phyloP scores from a whole-genome alignment of 2,329 filamentous ascomycete genomes.

The Paracamarosporium sp. region DNA sequence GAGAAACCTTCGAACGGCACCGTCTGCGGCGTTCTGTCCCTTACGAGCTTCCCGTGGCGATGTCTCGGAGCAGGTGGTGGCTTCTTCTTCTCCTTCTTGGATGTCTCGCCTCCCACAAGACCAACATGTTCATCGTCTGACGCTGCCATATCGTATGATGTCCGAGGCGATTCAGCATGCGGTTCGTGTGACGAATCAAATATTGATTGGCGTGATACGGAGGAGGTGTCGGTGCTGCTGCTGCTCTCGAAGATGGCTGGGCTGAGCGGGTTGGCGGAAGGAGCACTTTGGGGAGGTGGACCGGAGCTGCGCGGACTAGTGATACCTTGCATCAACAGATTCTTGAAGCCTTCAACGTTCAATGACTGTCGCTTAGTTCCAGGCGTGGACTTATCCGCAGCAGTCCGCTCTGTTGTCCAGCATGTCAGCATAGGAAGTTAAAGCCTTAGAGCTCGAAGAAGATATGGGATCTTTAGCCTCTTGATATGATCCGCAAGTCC shows the following conservation, averaged over 20 bases:
- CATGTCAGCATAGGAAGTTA: constrained; percentile 4
- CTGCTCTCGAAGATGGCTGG: constrained; percentile 50
- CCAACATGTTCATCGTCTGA: constrained; percentile 55
- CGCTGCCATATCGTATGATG: constrained; percentile 64
- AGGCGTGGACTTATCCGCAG: constrained; percentile 28
- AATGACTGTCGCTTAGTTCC: constrained; percentile 55
- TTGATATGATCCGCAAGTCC: not conserved
- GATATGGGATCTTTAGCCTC: not conserved
- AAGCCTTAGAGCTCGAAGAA: not conserved
- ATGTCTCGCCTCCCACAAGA: constrained; percentile 33
- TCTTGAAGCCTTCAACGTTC: constrained; percentile 80
- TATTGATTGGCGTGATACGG: constrained; percentile 65
- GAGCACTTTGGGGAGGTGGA: constrained; percentile 30
- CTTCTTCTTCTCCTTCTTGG: constrained; percentile 67
- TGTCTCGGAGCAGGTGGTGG: constrained; percentile 72
- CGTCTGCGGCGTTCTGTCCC: constrained; percentile 51
- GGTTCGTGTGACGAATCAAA: constrained; percentile 58
- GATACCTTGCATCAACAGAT: constrained; percentile 77
- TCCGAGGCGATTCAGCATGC: constrained; percentile 60
- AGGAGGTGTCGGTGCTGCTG: constrained; percentile 65
- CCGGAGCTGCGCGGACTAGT: constrained; percentile 47
- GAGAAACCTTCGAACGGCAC: constrained; percentile 43
- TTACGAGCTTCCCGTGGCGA: constrained; percentile 78
- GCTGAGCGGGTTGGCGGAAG: constrained; percentile 27
- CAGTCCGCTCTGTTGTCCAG: constrained; percentile 27